Evolutionary conservation across 1,139 yeast species (phyloP).

Genomic region (Suhomyces atakaporum): DNA sequence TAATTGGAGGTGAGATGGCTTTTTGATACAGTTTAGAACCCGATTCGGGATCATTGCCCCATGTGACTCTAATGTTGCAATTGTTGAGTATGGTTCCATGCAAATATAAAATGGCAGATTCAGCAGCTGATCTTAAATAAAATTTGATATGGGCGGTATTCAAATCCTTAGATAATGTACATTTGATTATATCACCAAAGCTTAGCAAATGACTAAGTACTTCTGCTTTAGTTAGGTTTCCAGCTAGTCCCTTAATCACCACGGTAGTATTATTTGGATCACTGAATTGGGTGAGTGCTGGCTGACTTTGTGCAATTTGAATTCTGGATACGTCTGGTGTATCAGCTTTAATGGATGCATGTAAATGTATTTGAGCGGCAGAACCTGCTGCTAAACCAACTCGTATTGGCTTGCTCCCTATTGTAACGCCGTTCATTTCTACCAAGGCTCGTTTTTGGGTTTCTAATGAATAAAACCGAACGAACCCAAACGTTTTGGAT

Average conservation of each 20-base stretch:
- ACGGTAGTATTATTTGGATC: slow-evolving; percentile 42
- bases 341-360: slow-evolving; percentile 8
- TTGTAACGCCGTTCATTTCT: slow-evolving; percentile 79
- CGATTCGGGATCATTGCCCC: slow-evolving; percentile 29
- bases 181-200: slow-evolving; percentile 39
- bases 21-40: slow-evolving; percentile 15
- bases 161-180: slow-evolving; percentile 24
- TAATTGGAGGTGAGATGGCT: slow-evolving; percentile 21
- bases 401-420: slow-evolving; percentile 75
- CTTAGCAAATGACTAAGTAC: slow-evolving; percentile 29
- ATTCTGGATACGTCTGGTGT: slow-evolving; percentile 17
- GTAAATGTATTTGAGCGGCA: slow-evolving; percentile 10
- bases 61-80: slow-evolving; percentile 31
- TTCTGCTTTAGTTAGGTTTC: slow-evolving; percentile 33
- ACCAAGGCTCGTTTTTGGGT: slow-evolving; percentile 73
- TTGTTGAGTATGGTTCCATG: slow-evolving; percentile 36
- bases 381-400: slow-evolving; percentile 48
- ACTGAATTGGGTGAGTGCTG: slow-evolving; percentile 32
- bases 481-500: slow-evolving; percentile 90
- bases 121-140: slow-evolving; percentile 37
- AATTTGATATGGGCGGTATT: slow-evolving; percentile 30
- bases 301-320: slow-evolving; percentile 35
- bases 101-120: slow-evolving; percentile 35
- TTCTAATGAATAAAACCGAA: slow-evolving; percentile 72
- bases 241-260: slow-evolving; percentile 31